Conservation (phyloP, 345 rosid species). For the Corymbia maculata region DNA sequence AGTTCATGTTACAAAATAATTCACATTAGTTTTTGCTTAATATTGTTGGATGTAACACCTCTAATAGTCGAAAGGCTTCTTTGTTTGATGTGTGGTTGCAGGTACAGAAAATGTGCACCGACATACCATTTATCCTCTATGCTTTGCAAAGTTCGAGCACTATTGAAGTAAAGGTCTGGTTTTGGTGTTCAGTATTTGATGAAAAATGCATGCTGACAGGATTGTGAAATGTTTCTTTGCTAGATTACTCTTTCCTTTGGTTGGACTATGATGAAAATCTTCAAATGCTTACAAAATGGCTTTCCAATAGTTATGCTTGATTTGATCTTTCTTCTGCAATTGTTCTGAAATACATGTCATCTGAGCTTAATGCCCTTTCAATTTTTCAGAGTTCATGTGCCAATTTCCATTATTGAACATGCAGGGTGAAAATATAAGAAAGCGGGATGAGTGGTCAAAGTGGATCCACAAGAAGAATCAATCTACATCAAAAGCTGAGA, state of each 20-base stretch:
- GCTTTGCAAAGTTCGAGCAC: conserved; percentile 60
- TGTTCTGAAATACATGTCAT: not conserved
- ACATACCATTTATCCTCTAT: conserved; percentile 58
- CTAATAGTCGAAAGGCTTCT: not conserved
- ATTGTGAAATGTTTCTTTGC: not conserved
- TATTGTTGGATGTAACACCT: not conserved
- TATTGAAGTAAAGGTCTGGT: conserved; percentile 77
- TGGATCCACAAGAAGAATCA: conserved; percentile 40
- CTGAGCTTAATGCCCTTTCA: not conserved
- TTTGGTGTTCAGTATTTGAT: not conserved
- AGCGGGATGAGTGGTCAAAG: conserved; percentile 65
- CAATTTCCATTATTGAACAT: not conserved
- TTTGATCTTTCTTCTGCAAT: not conserved
- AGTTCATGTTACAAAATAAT: not conserved
- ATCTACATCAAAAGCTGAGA: conserved; percentile 16
- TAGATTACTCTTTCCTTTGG: not conserved
- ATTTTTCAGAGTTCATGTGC: not conserved
- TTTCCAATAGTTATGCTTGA: not conserved
- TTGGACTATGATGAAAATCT: not conserved
- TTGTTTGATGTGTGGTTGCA: conserved; percentile 15
- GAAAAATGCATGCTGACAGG: not conserved
- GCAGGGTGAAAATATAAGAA: conserved; percentile 74
- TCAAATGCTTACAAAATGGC: not conserved
- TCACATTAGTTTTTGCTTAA: not conserved
- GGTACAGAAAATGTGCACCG: conserved; percentile 82